Evolutionary conservation across 768 basidiomycete species (phyloP).

Genomic region (Tulasnella sp.): DNA sequence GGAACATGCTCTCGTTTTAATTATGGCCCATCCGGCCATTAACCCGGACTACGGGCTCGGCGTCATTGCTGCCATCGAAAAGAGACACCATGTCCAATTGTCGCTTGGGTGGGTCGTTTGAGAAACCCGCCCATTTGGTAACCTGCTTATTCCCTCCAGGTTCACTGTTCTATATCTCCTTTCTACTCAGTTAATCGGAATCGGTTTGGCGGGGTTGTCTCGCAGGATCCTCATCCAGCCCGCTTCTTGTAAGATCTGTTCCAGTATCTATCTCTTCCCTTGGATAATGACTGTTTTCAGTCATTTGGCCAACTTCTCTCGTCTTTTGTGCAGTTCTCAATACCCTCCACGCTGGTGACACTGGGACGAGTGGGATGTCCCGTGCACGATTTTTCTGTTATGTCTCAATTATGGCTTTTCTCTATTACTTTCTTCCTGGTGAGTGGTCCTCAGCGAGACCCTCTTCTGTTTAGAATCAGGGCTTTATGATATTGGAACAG

Average conservation of each 20-base stretch:
- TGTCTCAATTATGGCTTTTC: conserved; percentile 58
- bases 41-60: conserved; percentile 60
- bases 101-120: conserved; percentile 54
- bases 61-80: conserved; percentile 75
- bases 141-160: neutral
- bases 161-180: conserved; percentile 67
- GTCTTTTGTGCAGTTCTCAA: conserved; percentile 90
- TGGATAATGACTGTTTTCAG: conserved; percentile 33
- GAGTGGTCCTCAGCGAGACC: no score
- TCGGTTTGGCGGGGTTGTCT: conserved; percentile 86
- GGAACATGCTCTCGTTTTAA: conserved; percentile 83
- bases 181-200: conserved; percentile 91
- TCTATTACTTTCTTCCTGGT: conserved; percentile 91
- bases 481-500: conserved; percentile 39
- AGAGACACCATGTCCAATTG: conserved; percentile 63
- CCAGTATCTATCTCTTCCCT: no score
- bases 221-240: conserved; percentile 93
- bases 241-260: conserved; percentile 47
- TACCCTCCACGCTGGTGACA: conserved; percentile 85
- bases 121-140: neutral
- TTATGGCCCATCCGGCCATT: conserved; percentile 69
- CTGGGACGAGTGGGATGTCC: conserved; percentile 62
- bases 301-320: conserved; percentile 98
- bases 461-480: no score
- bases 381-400: conserved; percentile 80